phyloP scores from a whole-genome alignment of 1,139 yeast species.

The Yarrowia galli region DNA sequence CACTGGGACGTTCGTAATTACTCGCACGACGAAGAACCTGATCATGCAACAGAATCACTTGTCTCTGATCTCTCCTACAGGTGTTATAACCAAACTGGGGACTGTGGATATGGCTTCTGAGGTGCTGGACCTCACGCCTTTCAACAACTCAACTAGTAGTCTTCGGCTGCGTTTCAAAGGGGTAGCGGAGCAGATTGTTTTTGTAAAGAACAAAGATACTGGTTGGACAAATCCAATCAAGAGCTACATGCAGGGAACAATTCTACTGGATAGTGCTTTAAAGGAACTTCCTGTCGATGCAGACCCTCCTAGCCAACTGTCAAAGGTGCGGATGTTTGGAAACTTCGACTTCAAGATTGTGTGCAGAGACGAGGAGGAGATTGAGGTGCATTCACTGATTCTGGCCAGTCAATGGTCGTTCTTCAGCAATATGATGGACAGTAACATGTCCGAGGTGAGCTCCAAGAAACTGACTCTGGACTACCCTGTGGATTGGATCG shows the following conservation, averaged over 20 bases:
- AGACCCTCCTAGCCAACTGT: neutral
- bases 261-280: neutral
- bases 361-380: neutral
- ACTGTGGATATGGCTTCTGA: neutral
- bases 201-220: neutral
- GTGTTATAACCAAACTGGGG: neutral
- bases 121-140: neutral
- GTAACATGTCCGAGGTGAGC: neutral
- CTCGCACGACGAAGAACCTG: neutral
- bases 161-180: neutral
- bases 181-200: neutral
- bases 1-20: neutral
- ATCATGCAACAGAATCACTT: neutral
- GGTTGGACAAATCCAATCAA: neutral
- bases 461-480: neutral
- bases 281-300: neutral
- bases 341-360: neutral
- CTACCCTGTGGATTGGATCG: neutral
- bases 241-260: neutral
- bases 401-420: slow-evolving; percentile 1
- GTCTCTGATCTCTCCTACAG: neutral
- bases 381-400: neutral
- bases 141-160: neutral
- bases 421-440: slow-evolving; percentile 7
- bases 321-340: neutral